These are phyloP conservation scores for Cyberlindnera samutprakarnensis DNA, from an alignment of 805 yeast genomes.

Conservation along the genomic window DNA sequence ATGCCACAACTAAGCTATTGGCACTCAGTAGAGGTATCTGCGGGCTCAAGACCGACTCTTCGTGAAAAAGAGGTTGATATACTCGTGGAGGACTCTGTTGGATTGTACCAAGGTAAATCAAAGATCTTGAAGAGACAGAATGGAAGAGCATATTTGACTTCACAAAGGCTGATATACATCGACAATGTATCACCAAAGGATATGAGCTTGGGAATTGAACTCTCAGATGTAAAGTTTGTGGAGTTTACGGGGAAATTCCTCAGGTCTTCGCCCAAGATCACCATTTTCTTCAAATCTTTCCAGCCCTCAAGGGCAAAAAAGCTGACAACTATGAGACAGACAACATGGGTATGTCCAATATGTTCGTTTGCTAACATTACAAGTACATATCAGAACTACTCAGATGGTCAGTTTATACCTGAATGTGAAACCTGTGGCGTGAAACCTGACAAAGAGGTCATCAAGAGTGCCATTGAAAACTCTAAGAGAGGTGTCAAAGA, in stretches of 20 bases:
- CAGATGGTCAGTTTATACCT: slow-evolving; percentile 28
- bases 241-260: slow-evolving; percentile 51
- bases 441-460: slow-evolving; percentile 29
- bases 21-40: slow-evolving; percentile 30
- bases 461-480: slow-evolving; percentile 25
- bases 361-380: slow-evolving; percentile 64
- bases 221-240: slow-evolving; percentile 32
- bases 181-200: slow-evolving; percentile 38
- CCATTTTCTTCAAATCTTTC: slow-evolving; percentile 27
- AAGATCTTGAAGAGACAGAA: slow-evolving; percentile 57
- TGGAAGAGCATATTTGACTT: slow-evolving; percentile 77
- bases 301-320: slow-evolving; percentile 1
- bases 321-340: slow-evolving; percentile 4
- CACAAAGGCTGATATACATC: slow-evolving; percentile 63
- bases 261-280: slow-evolving; percentile 74
- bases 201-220: slow-evolving; percentile 40
- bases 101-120: slow-evolving; percentile 70
- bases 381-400: slow-evolving; percentile 22
- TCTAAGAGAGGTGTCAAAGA: neutral
- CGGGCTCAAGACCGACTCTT: slow-evolving; percentile 31
- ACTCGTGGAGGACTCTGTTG: slow-evolving; percentile 48
- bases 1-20: slow-evolving; percentile 21
- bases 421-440: slow-evolving; percentile 61
- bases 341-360: slow-evolving; percentile 78
- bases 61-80: slow-evolving; percentile 44